A percentile compares a stretch with the other conserved stretches of the same genome.
These are phyloP conservation scores for Forsythia viridissima DNA, from an alignment of 257 asterid genomes.

Conservation along the genomic window DNA sequence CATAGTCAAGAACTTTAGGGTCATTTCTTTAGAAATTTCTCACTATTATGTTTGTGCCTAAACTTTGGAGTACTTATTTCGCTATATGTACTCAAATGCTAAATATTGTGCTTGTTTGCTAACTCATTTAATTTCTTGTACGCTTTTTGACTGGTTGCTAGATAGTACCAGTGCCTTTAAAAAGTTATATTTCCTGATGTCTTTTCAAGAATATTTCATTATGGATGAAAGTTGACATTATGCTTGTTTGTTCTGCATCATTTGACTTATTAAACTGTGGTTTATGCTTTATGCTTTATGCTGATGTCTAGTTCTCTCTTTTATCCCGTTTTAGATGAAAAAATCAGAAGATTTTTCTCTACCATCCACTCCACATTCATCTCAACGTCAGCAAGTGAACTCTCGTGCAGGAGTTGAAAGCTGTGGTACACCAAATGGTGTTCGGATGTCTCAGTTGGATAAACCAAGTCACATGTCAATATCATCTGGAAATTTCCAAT, in stretches of 20 bases:
- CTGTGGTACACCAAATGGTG: conserved; percentile 42
- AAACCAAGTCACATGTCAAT: conserved; percentile 49
- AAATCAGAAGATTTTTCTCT: conserved; percentile 58
- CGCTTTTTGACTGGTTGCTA: conserved; percentile 15
- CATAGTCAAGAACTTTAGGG: conserved; percentile 4
- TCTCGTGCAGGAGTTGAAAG: conserved; percentile 53
- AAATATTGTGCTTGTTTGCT: background rate
- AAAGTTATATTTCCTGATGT: background rate
- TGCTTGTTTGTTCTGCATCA: background rate
- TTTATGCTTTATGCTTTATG: background rate
- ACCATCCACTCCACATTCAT: conserved; percentile 47
- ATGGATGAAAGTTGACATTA: background rate
- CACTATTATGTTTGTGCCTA: background rate
- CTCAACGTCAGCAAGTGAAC: conserved; percentile 48
- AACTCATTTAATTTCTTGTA: conserved; percentile 8
- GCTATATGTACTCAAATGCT: background rate
- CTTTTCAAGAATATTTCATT: background rate
- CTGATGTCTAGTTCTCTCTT: conserved; percentile 6
- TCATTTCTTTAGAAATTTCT: conserved; percentile 1
- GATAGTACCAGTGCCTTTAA: conserved; percentile 11
- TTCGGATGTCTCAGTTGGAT: conserved; percentile 57
- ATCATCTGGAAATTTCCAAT: conserved; percentile 52
- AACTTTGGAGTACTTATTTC: background rate
- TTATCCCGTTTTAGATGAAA: conserved; percentile 64
- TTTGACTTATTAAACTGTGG: conserved; percentile 2